A percentile compares a stretch with the other conserved stretches of the same genome.
phyloP scores from a whole-genome alignment of 2,329 filamentous ascomycete genomes.

The Epichloe amarillans region DNA sequence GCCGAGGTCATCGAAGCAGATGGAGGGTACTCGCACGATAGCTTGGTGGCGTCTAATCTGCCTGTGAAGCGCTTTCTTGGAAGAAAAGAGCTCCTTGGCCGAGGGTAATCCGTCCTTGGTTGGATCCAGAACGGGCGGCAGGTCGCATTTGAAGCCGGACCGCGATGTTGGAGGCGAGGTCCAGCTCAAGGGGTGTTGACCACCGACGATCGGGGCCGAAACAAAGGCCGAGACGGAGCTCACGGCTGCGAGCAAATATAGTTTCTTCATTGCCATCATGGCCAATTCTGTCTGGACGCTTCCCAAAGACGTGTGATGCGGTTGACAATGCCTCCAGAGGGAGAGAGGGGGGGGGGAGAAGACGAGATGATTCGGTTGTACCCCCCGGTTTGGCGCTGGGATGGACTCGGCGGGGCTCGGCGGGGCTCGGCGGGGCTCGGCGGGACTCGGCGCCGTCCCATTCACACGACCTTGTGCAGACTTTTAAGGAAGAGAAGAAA shows the following conservation, averaged over 20 bases:
- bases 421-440: too few relatives aligned
- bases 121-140: slow-evolving; percentile 21
- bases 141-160: slow-evolving; percentile 16
- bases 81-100: slow-evolving; percentile 18
- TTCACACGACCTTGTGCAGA: too few relatives aligned
- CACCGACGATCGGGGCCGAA: not conserved
- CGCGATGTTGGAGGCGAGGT: not conserved
- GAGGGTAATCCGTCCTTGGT: slow-evolving; percentile 19
- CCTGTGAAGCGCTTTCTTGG: slow-evolving; percentile 19
- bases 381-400: too few relatives aligned
- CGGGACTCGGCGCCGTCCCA: too few relatives aligned
- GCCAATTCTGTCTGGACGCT: not conserved
- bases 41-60: slow-evolving; percentile 38
- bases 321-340: not conserved
- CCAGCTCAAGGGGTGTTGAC: not conserved
- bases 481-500: too few relatives aligned
- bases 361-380: too few relatives aligned
- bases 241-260: not conserved
- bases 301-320: not conserved
- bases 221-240: slow-evolving; percentile 3
- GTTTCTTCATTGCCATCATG: slow-evolving; percentile 1
- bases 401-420: too few relatives aligned
- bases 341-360: too few relatives aligned
- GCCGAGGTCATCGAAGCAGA: slow-evolving; percentile 44
- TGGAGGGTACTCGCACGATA: slow-evolving; percentile 40